A percentile compares a stretch with the other conserved stretches of the same genome.
Conservation (phyloP, 148 eudicot species). For the Selenicereus undatus region DNA sequence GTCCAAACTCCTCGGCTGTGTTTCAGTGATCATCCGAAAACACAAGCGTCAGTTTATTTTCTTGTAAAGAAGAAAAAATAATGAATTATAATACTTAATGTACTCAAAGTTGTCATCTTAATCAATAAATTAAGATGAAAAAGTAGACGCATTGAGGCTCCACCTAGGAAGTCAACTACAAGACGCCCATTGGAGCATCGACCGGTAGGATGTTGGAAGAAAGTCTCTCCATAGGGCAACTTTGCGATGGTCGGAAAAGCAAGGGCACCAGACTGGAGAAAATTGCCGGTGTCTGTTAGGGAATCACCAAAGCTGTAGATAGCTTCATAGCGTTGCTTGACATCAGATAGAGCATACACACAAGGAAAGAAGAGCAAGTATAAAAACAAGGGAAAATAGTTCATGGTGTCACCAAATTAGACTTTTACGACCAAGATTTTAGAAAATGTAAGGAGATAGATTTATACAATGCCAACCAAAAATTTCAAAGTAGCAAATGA, state of each 20-base stretch:
- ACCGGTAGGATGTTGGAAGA: conserved; percentile 55
- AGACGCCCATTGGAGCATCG: conserved; percentile 75
- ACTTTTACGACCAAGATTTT: not conserved
- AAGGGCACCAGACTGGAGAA: conserved; percentile 52
- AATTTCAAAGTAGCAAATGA: not conserved
- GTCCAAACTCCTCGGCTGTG: conserved; percentile 62
- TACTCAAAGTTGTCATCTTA: no score
- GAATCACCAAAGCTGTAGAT: conserved; percentile 51
- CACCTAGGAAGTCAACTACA: conserved; percentile 61
- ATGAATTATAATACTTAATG: no score
- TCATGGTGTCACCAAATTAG: not conserved
- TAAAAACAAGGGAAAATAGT: not conserved
- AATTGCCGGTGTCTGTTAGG: conserved; percentile 47
- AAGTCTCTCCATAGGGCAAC: conserved; percentile 67
- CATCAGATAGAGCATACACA: conserved; percentile 4
- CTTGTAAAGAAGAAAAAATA: not conserved
- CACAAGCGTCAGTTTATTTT: not conserved
- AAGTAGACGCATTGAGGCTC: not conserved
- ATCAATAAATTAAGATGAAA: not conserved
- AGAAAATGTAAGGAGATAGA: not conserved
- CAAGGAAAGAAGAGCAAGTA: not conserved
- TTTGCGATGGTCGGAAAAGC: conserved; percentile 46
- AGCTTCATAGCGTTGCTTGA: conserved; percentile 27
- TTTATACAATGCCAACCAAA: not conserved
- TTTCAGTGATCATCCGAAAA: not conserved